phyloP scores from a whole-genome alignment of 306 rosid species.

The Ochetophila trinervis region DNA sequence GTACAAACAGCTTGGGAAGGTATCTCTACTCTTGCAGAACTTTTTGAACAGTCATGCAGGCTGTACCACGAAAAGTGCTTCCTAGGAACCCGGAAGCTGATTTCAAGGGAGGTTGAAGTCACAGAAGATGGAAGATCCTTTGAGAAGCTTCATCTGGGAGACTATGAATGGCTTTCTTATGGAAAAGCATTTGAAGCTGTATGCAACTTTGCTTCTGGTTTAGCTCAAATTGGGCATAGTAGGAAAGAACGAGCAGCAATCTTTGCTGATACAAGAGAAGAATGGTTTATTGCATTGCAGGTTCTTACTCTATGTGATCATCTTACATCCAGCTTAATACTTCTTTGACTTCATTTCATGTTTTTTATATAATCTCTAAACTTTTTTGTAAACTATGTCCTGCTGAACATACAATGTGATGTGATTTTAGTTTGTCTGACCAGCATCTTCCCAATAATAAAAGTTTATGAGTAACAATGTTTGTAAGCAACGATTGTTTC shows the following conservation, averaged over 20 bases:
- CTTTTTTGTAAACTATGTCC: background rate
- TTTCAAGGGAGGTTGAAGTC: slow-evolving; percentile 54
- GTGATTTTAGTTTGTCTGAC: background rate
- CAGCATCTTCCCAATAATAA: background rate
- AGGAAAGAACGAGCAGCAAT: slow-evolving; percentile 78
- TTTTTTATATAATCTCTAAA: background rate
- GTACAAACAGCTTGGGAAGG: slow-evolving; percentile 72
- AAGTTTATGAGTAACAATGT: background rate
- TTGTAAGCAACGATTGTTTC: background rate
- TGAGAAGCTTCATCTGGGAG: slow-evolving; percentile 88
- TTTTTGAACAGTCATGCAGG: slow-evolving; percentile 69
- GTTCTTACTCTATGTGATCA: slow-evolving; percentile 34
- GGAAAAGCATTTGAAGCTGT: slow-evolving; percentile 62
- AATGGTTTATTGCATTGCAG: slow-evolving; percentile 96
- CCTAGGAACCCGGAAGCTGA: slow-evolving; percentile 77
- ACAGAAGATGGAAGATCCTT: slow-evolving; percentile 60
- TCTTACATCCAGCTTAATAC: slow-evolving; percentile 2
- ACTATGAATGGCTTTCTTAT: slow-evolving; percentile 76
- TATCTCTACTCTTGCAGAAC: slow-evolving; percentile 71
- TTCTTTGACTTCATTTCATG: slow-evolving; percentile 4
- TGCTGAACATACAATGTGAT: background rate
- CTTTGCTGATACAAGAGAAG: slow-evolving; percentile 86
- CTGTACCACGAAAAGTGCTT: slow-evolving; percentile 38
- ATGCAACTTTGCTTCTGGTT: slow-evolving; percentile 69
- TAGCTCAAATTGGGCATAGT: slow-evolving; percentile 59